Conservation (phyloP, 352 stramenopile genomes). For the Globisporangium nagaii region DNA sequence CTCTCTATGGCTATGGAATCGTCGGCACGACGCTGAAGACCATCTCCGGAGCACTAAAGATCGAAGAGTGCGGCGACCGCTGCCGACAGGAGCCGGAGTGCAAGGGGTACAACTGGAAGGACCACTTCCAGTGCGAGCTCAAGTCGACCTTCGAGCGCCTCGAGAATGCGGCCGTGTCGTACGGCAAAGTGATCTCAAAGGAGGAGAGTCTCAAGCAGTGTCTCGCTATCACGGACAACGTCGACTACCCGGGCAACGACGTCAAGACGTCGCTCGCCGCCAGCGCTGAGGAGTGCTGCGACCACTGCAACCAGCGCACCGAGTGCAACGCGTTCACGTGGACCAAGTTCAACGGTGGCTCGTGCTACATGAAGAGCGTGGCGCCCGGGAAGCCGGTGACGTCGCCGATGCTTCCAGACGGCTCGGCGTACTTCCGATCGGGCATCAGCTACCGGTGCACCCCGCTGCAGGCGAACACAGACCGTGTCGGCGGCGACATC, state of each 20-base stretch:
- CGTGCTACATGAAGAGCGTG: conserved; percentile 63
- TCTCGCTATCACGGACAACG: conserved; percentile 6
- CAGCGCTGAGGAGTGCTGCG: conserved; percentile 10
- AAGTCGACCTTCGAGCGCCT: conserved; percentile 9
- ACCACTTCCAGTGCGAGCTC: conserved; percentile 3
- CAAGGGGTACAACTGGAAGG: conserved; percentile 4
- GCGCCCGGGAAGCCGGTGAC: too few relatives aligned
- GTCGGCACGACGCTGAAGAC: not conserved
- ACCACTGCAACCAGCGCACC: conserved; percentile 16
- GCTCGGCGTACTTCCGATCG: not conserved
- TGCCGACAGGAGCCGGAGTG: conserved; percentile 8
- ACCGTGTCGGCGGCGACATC: not conserved
- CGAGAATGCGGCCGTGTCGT: not conserved
- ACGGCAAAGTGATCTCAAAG: conserved; percentile 1
- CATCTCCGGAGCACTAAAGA: not conserved
- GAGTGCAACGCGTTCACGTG: conserved; percentile 50
- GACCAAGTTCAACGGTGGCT: conserved; percentile 30
- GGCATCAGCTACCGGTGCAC: conserved; percentile 7
- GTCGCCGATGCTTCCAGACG: too few relatives aligned
- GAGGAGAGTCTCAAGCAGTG: not conserved
- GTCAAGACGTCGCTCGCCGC: not conserved
- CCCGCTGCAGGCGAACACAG: not conserved
- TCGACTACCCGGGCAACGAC: conserved; percentile 23
- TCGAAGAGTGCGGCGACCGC: conserved; percentile 3
- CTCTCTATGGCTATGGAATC: not conserved